Evolutionary conservation across 73 alveolate genomes (phyloP).

Genomic region (Effrenium voratum): DNA sequence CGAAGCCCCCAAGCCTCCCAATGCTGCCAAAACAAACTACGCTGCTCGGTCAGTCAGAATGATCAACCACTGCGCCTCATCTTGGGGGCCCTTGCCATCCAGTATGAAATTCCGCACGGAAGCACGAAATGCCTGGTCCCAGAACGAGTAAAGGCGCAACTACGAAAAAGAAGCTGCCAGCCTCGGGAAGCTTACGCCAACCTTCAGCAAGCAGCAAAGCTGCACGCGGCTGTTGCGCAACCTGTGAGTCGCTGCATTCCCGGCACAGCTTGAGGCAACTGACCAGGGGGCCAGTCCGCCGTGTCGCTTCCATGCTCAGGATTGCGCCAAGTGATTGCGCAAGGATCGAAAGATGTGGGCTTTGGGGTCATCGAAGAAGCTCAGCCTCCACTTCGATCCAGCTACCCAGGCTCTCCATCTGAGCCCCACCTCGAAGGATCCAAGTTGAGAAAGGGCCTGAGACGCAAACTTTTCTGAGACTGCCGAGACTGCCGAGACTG

Average conservation of each 20-base stretch:
- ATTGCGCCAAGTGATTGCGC: constrained; percentile 33
- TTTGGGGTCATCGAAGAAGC: constrained; percentile 79
- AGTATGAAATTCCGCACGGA: constrained; percentile 36
- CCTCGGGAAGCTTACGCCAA: constrained; percentile 83
- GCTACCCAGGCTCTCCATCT: too few species aligned
- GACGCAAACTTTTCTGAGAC: background rate
- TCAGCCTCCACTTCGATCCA: constrained; percentile 56
- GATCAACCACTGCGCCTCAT: background rate
- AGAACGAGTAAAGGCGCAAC: background rate
- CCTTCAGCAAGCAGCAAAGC: constrained; percentile 38
- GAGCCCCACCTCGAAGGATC: constrained; percentile 54
- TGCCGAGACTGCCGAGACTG: background rate
- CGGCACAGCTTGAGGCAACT: background rate
- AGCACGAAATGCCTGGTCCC: constrained; percentile 34
- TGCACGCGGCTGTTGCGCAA: constrained; percentile 22
- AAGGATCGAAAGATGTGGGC: constrained; percentile 30
- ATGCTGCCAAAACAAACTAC: background rate
- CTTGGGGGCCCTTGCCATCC: constrained; percentile 67
- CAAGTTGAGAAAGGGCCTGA: constrained; percentile 79
- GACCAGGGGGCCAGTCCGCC: background rate
- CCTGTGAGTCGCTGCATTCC: background rate
- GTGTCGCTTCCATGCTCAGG: background rate
- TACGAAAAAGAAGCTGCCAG: background rate
- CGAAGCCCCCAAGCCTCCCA: constrained; percentile 54
- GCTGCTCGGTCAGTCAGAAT: background rate